Conservation (phyloP, 441 rosid genomes). For the Pelargonium citronellum region DNA sequence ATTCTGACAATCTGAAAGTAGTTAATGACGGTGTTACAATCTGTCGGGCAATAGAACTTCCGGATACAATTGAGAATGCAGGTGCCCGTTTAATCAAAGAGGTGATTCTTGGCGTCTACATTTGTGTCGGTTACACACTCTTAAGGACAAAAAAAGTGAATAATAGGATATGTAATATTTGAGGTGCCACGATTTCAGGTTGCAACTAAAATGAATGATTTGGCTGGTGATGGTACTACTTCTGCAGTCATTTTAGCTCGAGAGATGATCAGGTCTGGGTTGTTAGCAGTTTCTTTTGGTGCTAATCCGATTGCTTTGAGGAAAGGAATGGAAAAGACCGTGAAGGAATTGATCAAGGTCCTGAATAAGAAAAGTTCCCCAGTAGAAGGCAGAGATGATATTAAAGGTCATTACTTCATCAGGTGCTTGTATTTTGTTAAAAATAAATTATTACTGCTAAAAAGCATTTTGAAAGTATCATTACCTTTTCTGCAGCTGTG, state of each 20-base stretch:
- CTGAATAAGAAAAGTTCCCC: slow-evolving; percentile 56
- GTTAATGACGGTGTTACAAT: slow-evolving; percentile 88
- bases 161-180: slow-evolving; percentile 13
- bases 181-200: slow-evolving; percentile 43
- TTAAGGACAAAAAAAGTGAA: neutral
- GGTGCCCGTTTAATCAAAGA: slow-evolving; percentile 80
- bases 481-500: slow-evolving; percentile 51
- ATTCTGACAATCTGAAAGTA: slow-evolving; percentile 47
- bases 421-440: neutral
- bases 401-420: slow-evolving; percentile 47
- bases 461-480: slow-evolving; percentile 5
- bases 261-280: slow-evolving; percentile 66
- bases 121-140: slow-evolving; percentile 9
- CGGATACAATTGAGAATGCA: slow-evolving; percentile 69
- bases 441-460: slow-evolving; percentile 10
- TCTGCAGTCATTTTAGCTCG: slow-evolving; percentile 85
- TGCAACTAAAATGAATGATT: slow-evolving; percentile 64
- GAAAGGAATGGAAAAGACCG: slow-evolving; percentile 70
- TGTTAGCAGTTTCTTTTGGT: slow-evolving; percentile 69
- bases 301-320: slow-evolving; percentile 74
- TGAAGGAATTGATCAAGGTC: slow-evolving; percentile 53
- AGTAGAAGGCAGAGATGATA: slow-evolving; percentile 53
- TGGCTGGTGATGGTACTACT: slow-evolving; percentile 92
- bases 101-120: slow-evolving; percentile 65
- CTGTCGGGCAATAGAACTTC: slow-evolving; percentile 65